Percentiles rank a stretch among this genome's conserved stretches.
phyloP scores from a whole-genome alignment of 768 basidiomycete genomes.

The Coprinopsis cinerea region DNA sequence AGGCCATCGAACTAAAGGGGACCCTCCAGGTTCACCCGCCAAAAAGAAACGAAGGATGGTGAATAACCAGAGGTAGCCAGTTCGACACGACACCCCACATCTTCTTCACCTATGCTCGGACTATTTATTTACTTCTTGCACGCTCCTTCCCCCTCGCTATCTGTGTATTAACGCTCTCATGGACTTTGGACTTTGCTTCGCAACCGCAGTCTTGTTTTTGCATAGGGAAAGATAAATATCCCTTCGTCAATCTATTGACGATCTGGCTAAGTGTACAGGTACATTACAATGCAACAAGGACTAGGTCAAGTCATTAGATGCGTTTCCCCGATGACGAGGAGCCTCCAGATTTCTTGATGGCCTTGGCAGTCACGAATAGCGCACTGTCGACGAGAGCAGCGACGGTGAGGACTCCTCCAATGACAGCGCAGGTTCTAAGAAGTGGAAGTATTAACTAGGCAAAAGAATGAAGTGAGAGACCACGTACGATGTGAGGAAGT shows the following conservation, averaged over 20 bases:
- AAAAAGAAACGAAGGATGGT: constrained; percentile 32
- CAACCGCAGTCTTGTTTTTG: too few species aligned
- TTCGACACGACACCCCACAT: not conserved
- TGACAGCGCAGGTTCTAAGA: constrained; percentile 88
- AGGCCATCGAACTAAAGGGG: constrained; percentile 11
- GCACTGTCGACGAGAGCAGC: constrained; percentile 84
- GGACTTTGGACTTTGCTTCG: too few species aligned
- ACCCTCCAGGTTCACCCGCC: constrained; percentile 19
- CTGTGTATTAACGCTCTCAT: too few species aligned
- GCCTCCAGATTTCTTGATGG: constrained; percentile 55
- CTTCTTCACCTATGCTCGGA: not conserved
- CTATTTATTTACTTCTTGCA: too few species aligned
- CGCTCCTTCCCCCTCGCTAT: too few species aligned
- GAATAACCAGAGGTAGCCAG: constrained; percentile 3
- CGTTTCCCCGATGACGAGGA: constrained; percentile 30
- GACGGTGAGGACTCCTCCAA: constrained; percentile 95
- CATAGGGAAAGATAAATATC: too few species aligned
- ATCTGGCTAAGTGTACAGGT: too few species aligned
- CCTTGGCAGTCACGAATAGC: constrained; percentile 76
- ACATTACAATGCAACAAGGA: constrained; percentile 10
- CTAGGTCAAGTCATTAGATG: constrained; percentile 29
- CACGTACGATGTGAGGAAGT: constrained; percentile 94
- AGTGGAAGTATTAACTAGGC: not conserved
- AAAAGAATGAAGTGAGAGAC: not conserved
- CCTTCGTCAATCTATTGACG: too few species aligned